Percentiles rank a stretch among this genome's conserved stretches.
Evolutionary conservation across 768 basidiomycete species (phyloP).

Genomic region (Plicaturopsis crispa): DNA sequence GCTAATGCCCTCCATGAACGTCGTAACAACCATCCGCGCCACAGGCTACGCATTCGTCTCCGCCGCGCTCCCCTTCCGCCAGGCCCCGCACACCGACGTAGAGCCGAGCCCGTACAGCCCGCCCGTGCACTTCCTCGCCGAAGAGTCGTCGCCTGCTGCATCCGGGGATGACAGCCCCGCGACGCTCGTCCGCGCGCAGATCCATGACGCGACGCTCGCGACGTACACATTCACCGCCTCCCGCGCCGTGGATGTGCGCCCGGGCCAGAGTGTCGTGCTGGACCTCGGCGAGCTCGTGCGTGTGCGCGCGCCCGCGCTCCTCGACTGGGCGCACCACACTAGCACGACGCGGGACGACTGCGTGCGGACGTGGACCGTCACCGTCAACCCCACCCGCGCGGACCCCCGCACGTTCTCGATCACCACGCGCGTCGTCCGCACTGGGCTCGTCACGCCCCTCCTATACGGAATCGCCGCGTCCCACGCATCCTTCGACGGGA

Average conservation of each 20-base stretch:
- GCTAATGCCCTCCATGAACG: slow-evolving; percentile 42
- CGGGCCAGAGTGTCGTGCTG: slow-evolving; percentile 48
- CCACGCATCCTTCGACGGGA: slow-evolving; percentile 30
- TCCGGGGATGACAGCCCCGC: slow-evolving; percentile 20
- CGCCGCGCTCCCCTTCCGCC: slow-evolving; percentile 47
- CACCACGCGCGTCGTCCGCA: slow-evolving; percentile 48
- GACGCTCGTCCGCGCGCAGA: slow-evolving; percentile 26
- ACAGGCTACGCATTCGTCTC: slow-evolving; percentile 48
- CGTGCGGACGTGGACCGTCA: slow-evolving; percentile 60
- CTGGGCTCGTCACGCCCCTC: slow-evolving; percentile 47
- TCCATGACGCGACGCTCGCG: slow-evolving; percentile 42
- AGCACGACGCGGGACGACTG: slow-evolving; percentile 45
- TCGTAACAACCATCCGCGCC: slow-evolving; percentile 37
- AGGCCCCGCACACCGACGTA: slow-evolving; percentile 21
- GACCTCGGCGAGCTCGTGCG: slow-evolving; percentile 48
- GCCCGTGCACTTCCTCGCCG: slow-evolving; percentile 42
- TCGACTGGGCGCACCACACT: slow-evolving; percentile 41
- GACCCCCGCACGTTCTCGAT: slow-evolving; percentile 27
- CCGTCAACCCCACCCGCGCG: slow-evolving; percentile 21
- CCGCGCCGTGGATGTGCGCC: slow-evolving; percentile 10
- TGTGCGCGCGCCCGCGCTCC: slow-evolving; percentile 33
- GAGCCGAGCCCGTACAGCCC: slow-evolving; percentile 50
- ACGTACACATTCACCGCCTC: slow-evolving; percentile 46
- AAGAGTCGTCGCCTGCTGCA: slow-evolving; percentile 26
- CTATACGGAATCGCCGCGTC: slow-evolving; percentile 42